Evolutionary conservation across 192 early-diverging fungal species (phyloP).

Genomic region (Cladochytrium replicatum): DNA sequence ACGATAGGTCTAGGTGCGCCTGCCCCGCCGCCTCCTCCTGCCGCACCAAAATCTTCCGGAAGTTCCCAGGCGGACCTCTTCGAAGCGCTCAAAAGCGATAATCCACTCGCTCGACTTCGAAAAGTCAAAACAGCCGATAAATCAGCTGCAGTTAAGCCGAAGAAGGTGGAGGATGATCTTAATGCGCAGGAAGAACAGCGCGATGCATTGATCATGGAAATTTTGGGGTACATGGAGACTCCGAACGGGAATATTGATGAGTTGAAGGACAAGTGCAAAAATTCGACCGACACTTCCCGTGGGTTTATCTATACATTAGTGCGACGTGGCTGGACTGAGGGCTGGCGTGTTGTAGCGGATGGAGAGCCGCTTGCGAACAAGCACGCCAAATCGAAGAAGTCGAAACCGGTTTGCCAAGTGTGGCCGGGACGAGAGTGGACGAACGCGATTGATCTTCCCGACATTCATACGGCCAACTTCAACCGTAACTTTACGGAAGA

Average conservation of each 20-base stretch:
- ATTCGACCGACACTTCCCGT: slow-evolving; percentile 24
- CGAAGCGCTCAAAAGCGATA: slow-evolving; percentile 5
- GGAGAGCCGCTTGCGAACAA: slow-evolving; percentile 10
- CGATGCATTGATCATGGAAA: slow-evolving; percentile 38
- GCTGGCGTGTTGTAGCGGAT: slow-evolving; percentile 15
- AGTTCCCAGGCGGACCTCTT: slow-evolving; percentile 1
- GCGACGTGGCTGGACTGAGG: slow-evolving; percentile 38
- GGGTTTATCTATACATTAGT: slow-evolving; percentile 41
- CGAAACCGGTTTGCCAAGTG: slow-evolving; percentile 15
- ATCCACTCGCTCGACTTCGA: not conserved
- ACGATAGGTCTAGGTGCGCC: not conserved
- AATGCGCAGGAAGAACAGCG: slow-evolving; percentile 20
- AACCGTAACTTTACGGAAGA: slow-evolving; percentile 17
- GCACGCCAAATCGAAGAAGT: slow-evolving; percentile 9
- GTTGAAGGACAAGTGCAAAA: slow-evolving; percentile 24
- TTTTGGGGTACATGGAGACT: slow-evolving; percentile 49
- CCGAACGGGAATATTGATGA: slow-evolving; percentile 44
- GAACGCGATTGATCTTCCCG: slow-evolving; percentile 30
- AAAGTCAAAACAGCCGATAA: slow-evolving; percentile 3
- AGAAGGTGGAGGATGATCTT: not conserved
- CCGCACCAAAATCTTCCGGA: slow-evolving; percentile 3
- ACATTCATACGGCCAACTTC: slow-evolving; percentile 24
- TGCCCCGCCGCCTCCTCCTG: not conserved
- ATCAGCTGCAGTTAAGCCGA: not conserved
- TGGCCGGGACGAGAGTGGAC: slow-evolving; percentile 40